phyloP scores from a whole-genome alignment of 495 filamentous ascomycete species.

The Daldinia decipiens region DNA sequence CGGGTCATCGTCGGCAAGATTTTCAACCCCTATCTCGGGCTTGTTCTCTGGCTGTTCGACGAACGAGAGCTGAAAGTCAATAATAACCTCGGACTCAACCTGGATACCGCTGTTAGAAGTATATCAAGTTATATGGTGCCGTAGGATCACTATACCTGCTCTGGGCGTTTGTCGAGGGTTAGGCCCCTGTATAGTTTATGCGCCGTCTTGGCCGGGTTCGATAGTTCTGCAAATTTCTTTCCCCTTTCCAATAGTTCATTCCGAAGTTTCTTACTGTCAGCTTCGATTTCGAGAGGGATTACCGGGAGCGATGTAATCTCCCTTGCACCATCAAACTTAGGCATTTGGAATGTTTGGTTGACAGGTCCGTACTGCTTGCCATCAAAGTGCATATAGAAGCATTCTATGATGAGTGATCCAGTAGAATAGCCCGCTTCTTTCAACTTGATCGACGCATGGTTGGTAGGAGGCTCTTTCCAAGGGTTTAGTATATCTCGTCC shows the following conservation, averaged over 20 bases:
- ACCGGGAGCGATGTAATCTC: not conserved
- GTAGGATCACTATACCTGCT: not conserved
- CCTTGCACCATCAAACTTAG: not conserved
- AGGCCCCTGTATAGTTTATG: not conserved
- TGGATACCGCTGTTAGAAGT: not conserved
- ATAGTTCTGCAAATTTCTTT: not conserved
- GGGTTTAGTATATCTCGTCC: not conserved
- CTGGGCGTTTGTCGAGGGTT: not conserved
- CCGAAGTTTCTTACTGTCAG: not conserved
- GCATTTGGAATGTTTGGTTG: slow-evolving; percentile 1
- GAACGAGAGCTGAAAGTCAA: not conserved
- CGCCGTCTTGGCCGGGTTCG: not conserved
- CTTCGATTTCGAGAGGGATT: not conserved
- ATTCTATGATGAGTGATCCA: not conserved
- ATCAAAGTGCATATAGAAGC: not conserved
- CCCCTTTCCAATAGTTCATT: not conserved
- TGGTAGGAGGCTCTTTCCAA: not conserved
- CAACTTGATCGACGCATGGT: not conserved
- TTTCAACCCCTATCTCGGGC: not conserved
- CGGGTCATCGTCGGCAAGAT: not conserved
- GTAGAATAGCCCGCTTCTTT: not conserved
- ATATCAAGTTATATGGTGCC: not conserved
- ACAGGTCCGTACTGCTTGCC: not conserved
- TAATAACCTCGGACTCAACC: slow-evolving; percentile 1
- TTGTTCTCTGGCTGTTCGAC: not conserved